Percentiles rank a stretch among this genome's conserved stretches.
Evolutionary conservation across 176 grass and related monocot genomes (phyloP).

Genomic region (Oryza australiensis): DNA sequence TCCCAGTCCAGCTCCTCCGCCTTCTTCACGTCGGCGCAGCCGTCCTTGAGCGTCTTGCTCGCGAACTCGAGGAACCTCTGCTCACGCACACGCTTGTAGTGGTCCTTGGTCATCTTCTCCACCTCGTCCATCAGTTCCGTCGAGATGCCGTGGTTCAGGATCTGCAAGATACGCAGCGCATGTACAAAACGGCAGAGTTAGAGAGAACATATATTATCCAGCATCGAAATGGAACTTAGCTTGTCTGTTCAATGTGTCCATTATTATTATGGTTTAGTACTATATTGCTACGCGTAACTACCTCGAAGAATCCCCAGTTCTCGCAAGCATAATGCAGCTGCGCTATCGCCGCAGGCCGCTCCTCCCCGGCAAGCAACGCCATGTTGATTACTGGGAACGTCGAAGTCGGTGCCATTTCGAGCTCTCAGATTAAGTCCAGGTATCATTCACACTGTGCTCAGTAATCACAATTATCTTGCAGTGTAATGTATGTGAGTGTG

Average conservation of each 20-base stretch:
- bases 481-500: too few relatives aligned
- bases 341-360: slow-evolving; percentile 58
- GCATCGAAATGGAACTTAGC: neutral
- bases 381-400: slow-evolving; percentile 81
- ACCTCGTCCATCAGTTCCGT: slow-evolving; percentile 84
- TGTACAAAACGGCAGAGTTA: neutral
- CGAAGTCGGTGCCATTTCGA: slow-evolving; percentile 1
- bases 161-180: slow-evolving; percentile 13
- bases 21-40: slow-evolving; percentile 15
- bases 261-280: neutral
- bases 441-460: neutral
- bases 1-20: slow-evolving; percentile 75
- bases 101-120: slow-evolving; percentile 80
- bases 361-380: slow-evolving; percentile 51
- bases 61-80: slow-evolving; percentile 83
- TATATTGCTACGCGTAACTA: neutral
- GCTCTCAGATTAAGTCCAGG: neutral
- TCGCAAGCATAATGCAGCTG: slow-evolving; percentile 72
- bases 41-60: slow-evolving; percentile 42
- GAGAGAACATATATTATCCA: neutral
- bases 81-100: slow-evolving; percentile 69
- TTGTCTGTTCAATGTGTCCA: neutral
- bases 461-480: neutral
- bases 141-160: slow-evolving; percentile 78
- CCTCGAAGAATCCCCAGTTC: slow-evolving; percentile 99